A percentile compares a stretch with the other conserved stretches of the same genome.
These are phyloP conservation scores for Globisporangium ultimum DNA, from an alignment of 352 stramenopile genomes.

Conservation along the genomic window DNA sequence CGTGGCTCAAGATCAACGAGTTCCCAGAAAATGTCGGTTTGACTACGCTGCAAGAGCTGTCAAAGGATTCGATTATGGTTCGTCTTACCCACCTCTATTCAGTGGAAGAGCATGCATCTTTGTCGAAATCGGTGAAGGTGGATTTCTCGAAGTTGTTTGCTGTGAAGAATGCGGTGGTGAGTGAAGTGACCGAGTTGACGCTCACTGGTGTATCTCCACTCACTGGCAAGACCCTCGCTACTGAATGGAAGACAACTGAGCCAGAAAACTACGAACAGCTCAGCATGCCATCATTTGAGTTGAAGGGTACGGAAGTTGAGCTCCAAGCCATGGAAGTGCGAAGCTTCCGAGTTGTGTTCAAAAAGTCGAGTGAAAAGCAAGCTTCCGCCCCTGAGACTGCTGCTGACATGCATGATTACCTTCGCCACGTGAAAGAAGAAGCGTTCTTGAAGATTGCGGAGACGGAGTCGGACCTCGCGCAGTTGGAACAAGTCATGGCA, in stretches of 20 bases:
- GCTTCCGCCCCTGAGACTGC: background rate
- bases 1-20: slow-evolving; percentile 55
- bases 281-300: slow-evolving; percentile 26
- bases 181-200: slow-evolving; percentile 81
- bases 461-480: slow-evolving; percentile 15
- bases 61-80: slow-evolving; percentile 81
- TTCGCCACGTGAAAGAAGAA: slow-evolving; percentile 16
- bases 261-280: slow-evolving; percentile 18
- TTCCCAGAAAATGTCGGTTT: slow-evolving; percentile 93
- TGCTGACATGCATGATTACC: slow-evolving; percentile 1
- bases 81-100: slow-evolving; percentile 94
- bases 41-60: slow-evolving; percentile 85
- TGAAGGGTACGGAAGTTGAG: slow-evolving; percentile 55
- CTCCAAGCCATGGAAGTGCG: slow-evolving; percentile 92
- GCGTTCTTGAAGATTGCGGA: slow-evolving; percentile 13
- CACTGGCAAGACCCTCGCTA: slow-evolving; percentile 13
- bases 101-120: slow-evolving; percentile 74
- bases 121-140: slow-evolving; percentile 72
- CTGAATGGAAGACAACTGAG: slow-evolving; percentile 37
- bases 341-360: slow-evolving; percentile 85
- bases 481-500: slow-evolving; percentile 35
- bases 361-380: slow-evolving; percentile 9
- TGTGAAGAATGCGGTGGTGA: slow-evolving; percentile 43
- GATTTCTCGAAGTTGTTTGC: slow-evolving; percentile 67
- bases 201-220: slow-evolving; percentile 83